Evolutionary conservation across 1,284 basidiomycete species (phyloP), one percentile per base, ranked within the genome.

Genomic region (Serendipita sp.): DNA sequence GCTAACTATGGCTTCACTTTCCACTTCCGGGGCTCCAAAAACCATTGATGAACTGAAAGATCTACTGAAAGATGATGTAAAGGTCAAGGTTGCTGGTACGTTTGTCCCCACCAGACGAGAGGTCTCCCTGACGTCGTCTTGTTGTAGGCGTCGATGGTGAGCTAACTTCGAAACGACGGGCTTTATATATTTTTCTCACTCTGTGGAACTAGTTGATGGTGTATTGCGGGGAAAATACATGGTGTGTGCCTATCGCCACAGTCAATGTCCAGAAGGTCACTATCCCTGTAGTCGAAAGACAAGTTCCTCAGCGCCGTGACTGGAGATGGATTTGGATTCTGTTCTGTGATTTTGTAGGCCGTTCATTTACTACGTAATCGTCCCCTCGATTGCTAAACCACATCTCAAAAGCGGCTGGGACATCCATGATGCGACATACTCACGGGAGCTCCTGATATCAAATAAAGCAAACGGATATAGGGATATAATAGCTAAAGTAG

Each of bases 161-260:
- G 65, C 29, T 3, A 34, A 6, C 30, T 22, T 22, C 22, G 22
- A 22, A 22, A 17, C 42, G 42, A 44, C 42, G 42, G n/a, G 42
- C 1, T 44, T 12, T 44, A 47, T 53, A 26, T 26, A 42, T 55
- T 10, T 22, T 13, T 5, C 22, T 22, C 22, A 34, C 50, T 64
- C 29, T 3, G 29, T 55, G 30, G 29, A 2, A 34, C 1, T 72
- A 88, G 91, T 94, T 55, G 95, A 99, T 73, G 95, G 95, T 42
- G 84, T 98, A 17, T 79, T 97, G 13, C 81, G 94, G 58, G 94
- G 94, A 58, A 98, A 97, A 75, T 88, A 88, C 73, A 93, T 96
- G 88, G 88, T 86, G 66, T 62, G 76, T 65, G 12, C 12, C 17
- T 38, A 15, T 41, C 6, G 30, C 44, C 49, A 60, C 49, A 12